These are phyloP conservation scores for Pterula multifida DNA, from an alignment of 1,284 basidiomycete species.

Conservation along the genomic window DNA sequence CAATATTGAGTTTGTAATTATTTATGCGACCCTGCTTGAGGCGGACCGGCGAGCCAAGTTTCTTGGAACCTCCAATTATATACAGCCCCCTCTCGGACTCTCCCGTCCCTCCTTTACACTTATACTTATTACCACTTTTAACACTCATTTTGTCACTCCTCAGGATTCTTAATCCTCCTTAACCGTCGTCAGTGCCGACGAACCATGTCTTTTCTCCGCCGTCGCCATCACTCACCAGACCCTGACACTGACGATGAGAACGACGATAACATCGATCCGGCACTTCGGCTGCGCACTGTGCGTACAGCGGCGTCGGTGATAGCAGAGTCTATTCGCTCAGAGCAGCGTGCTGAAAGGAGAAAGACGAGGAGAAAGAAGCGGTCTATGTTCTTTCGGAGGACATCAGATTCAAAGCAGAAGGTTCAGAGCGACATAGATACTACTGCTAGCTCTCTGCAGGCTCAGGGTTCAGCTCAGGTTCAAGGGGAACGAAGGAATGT, in stretches of 20 bases:
- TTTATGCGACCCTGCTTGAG: too few species aligned
- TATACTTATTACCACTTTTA: not conserved
- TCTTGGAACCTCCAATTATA: not conserved
- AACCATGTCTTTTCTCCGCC: not conserved
- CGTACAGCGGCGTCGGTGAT: constrained; percentile 83
- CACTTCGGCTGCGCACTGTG: constrained; percentile 76
- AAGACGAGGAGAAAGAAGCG: constrained; percentile 46
- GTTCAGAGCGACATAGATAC: constrained; percentile 22
- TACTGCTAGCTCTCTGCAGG: constrained; percentile 12
- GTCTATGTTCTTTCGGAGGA: constrained; percentile 41
- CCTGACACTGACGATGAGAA: constrained; percentile 44
- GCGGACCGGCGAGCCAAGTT: not conserved
- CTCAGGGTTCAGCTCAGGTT: constrained; percentile 19
- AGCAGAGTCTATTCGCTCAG: constrained; percentile 72
- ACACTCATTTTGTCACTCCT: not conserved
- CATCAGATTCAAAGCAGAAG: constrained; percentile 31
- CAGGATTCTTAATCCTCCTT: too few species aligned
- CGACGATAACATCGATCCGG: constrained; percentile 66
- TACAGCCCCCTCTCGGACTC: not conserved
- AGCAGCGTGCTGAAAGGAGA: constrained; percentile 57
- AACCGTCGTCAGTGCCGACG: not conserved
- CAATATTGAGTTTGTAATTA: too few species aligned
- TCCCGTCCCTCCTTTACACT: not conserved
- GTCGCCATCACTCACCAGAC: constrained; percentile 12
- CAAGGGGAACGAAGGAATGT: constrained; percentile 58